Percentiles rank a stretch among this genome's conserved stretches.
phyloP scores from a whole-genome alignment of 805 yeast species.

The Myxozyma vanderwaltii region DNA sequence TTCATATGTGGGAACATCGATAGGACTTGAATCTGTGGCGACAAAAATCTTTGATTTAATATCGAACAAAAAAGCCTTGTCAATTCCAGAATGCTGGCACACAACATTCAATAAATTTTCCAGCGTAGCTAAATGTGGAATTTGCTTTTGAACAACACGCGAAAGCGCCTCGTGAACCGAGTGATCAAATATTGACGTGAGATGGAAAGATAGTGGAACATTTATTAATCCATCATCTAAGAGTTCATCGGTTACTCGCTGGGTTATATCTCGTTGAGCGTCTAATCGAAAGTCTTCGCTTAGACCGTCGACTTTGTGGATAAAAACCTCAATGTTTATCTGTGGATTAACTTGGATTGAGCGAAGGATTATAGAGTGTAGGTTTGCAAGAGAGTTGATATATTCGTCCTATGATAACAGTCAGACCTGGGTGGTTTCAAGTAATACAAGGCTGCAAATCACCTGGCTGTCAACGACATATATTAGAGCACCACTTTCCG shows the following conservation, averaged over 20 bases:
- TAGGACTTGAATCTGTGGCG: conserved; percentile 95
- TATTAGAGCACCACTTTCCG: conserved; percentile 84
- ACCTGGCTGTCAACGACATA: conserved; percentile 80
- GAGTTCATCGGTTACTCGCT: conserved; percentile 89
- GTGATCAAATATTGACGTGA: conserved; percentile 93
- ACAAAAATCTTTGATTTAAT: conserved; percentile 90
- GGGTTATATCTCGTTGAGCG: conserved; percentile 95
- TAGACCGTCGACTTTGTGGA: conserved; percentile 94
- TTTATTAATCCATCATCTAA: conserved; percentile 88
- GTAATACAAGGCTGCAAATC: background rate
- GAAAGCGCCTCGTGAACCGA: conserved; percentile 95
- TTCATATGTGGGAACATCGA: conserved; percentile 92
- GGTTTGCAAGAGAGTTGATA: conserved; percentile 82
- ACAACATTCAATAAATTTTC: conserved; percentile 87
- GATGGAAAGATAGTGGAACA: conserved; percentile 84
- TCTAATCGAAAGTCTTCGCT: conserved; percentile 92
- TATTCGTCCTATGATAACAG: conserved; percentile 87
- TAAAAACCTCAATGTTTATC: conserved; percentile 86
- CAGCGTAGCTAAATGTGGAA: conserved; percentile 82
- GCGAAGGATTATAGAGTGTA: conserved; percentile 83
- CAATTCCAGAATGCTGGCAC: conserved; percentile 86
- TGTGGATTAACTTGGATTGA: conserved; percentile 83
- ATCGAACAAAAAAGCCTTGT: conserved; percentile 90
- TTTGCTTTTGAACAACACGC: conserved; percentile 85
- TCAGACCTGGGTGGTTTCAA: conserved; percentile 56